phyloP scores from a whole-genome alignment of 1,139 yeast species.

The Schwanniomyces etchellsii region DNA sequence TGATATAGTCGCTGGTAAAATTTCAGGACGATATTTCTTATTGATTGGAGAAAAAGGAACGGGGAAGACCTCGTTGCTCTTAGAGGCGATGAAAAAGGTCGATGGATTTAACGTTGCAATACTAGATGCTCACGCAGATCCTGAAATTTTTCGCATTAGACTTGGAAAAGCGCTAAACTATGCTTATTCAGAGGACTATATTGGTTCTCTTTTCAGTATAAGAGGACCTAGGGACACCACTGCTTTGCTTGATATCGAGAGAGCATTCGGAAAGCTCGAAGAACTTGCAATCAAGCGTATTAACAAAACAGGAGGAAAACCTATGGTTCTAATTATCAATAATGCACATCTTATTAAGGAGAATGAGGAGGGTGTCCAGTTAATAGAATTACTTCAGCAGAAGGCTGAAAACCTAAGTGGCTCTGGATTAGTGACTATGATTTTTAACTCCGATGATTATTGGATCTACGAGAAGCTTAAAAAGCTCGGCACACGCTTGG shows the following conservation, averaged over 20 bases:
- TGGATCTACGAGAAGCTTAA: conserved; percentile 81
- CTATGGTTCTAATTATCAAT: conserved; percentile 66
- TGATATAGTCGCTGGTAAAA: conserved; percentile 57
- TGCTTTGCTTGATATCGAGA: conserved; percentile 73
- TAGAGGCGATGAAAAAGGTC: conserved; percentile 65
- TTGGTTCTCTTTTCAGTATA: conserved; percentile 77
- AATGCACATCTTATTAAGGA: conserved; percentile 71
- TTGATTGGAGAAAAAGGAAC: conserved; percentile 84
- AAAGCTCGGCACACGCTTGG: conserved; percentile 67
- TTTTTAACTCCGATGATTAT: conserved; percentile 80
- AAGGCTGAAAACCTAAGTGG: conserved; percentile 79
- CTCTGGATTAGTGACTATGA: conserved; percentile 67
- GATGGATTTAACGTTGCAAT: conserved; percentile 64
- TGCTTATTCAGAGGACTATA: conserved; percentile 73
- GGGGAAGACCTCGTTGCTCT: conserved; percentile 70
- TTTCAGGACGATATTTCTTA: conserved; percentile 64
- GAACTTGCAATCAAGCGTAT: conserved; percentile 59
- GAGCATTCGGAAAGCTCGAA: conserved; percentile 74
- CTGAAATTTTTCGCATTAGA: conserved; percentile 73
- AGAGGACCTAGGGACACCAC: conserved; percentile 85
- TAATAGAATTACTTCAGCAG: conserved; percentile 76
- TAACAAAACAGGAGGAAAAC: conserved; percentile 31
- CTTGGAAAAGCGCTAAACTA: conserved; percentile 73
- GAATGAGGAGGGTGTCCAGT: conserved; percentile 62
- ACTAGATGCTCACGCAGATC: conserved; percentile 82